Percentiles rank a stretch among this genome's conserved stretches.
phyloP scores from a whole-genome alignment of 192 early-diverging fungal genomes.

The Entrophospora sp. region DNA sequence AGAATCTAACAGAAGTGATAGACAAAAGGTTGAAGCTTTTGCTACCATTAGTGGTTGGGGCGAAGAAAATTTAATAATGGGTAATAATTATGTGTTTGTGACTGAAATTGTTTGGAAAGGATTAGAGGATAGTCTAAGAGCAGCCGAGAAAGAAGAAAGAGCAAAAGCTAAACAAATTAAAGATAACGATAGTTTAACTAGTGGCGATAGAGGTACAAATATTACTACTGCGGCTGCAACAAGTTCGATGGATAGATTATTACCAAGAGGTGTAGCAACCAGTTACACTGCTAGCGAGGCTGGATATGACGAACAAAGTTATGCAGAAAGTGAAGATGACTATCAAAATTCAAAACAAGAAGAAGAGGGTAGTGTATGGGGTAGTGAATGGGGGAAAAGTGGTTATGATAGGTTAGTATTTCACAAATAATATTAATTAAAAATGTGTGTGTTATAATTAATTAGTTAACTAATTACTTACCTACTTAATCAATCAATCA shows the following conservation, averaged over 20 bases:
- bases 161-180: conserved; percentile 32
- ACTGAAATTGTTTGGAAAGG: conserved; percentile 56
- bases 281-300: neutral
- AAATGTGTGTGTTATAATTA: no score
- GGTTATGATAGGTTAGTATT: conserved; percentile 30
- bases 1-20: conserved; percentile 19
- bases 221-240: conserved; percentile 28
- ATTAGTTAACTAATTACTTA: no score
- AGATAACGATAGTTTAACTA: conserved; percentile 29
- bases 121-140: conserved; percentile 51
- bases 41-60: conserved; percentile 37
- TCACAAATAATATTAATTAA: no score
- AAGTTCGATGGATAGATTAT: conserved; percentile 14
- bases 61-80: conserved; percentile 41
- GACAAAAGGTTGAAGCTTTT: conserved; percentile 30
- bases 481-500: no score
- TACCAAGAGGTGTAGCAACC: neutral
- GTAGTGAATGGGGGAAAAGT: conserved; percentile 36
- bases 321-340: conserved; percentile 31
- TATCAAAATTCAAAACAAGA: conserved; percentile 20
- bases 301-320: conserved; percentile 28
- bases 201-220: conserved; percentile 26
- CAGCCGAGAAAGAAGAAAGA: conserved; percentile 51
- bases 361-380: conserved; percentile 31
- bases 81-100: conserved; percentile 51